Percentiles rank a stretch among this genome's conserved stretches.
phyloP scores from a whole-genome alignment of 1,284 basidiomycete species.

The Sporisorium exsertum region DNA sequence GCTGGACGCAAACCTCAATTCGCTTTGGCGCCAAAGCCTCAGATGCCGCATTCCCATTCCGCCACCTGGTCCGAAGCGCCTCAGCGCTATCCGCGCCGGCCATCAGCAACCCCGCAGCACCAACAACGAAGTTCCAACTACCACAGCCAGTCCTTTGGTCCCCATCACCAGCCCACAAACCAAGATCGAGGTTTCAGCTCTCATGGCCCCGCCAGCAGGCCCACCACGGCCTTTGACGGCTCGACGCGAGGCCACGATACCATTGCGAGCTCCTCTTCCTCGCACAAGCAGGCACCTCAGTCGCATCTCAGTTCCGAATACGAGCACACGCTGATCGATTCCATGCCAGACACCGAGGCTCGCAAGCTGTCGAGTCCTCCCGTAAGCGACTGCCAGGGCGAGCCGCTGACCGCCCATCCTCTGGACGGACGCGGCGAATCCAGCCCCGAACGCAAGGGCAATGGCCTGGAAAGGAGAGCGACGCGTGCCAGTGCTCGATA shows the following conservation, averaged over 20 bases:
- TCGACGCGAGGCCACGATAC: slow-evolving; percentile 31
- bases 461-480: slow-evolving; percentile 27
- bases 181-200: neutral
- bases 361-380: slow-evolving; percentile 36
- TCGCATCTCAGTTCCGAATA: slow-evolving; percentile 37
- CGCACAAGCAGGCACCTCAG: slow-evolving; percentile 22
- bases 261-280: slow-evolving; percentile 35
- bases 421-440: slow-evolving; percentile 17
- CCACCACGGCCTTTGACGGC: slow-evolving; percentile 18
- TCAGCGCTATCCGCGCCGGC: slow-evolving; percentile 17
- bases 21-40: slow-evolving; percentile 39
- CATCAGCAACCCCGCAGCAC: slow-evolving; percentile 7
- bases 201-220: slow-evolving; percentile 2
- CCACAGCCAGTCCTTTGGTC: slow-evolving; percentile 8
- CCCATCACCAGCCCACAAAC: slow-evolving; percentile 7
- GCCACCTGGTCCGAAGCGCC: slow-evolving; percentile 18
- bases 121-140: slow-evolving; percentile 8
- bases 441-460: slow-evolving; percentile 6
- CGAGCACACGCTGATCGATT: slow-evolving; percentile 40
- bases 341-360: slow-evolving; percentile 19
- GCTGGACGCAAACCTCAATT: slow-evolving; percentile 57
- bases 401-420: slow-evolving; percentile 17
- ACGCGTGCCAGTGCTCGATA: slow-evolving; percentile 47
- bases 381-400: slow-evolving; percentile 8
- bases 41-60: slow-evolving; percentile 18